Evolutionary conservation across 331 rosid genomes (phyloP).

Genomic region (Erythrophleum ivorense): DNA sequence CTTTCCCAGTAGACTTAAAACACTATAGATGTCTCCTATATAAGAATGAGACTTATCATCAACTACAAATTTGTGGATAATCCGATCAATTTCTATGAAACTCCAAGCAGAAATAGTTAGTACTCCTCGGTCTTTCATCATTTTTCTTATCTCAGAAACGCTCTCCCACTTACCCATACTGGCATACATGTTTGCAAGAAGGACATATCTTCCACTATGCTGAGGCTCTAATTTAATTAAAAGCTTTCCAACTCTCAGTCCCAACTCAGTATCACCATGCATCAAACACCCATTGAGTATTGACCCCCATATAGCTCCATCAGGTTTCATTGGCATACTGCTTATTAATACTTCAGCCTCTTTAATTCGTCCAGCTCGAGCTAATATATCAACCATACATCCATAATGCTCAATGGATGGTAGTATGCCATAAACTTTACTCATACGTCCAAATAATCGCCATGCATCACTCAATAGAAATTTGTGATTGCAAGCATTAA

Average conservation of each 20-base stretch:
- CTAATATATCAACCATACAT: conserved; percentile 64
- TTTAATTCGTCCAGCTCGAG: conserved; percentile 49
- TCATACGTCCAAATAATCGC: conserved; percentile 48
- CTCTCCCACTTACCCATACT: conserved; percentile 55
- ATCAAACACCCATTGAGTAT: conserved; percentile 58
- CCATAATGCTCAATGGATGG: conserved; percentile 67
- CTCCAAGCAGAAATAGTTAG: conserved; percentile 51
- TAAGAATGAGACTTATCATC: conserved; percentile 44
- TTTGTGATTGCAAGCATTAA: conserved; percentile 63
- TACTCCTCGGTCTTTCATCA: conserved; percentile 54
- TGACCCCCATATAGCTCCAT: conserved; percentile 40
- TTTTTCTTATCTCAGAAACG: conserved; percentile 51
- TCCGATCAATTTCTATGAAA: conserved; percentile 56
- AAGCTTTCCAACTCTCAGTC: conserved; percentile 52
- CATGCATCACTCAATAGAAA: conserved; percentile 41
- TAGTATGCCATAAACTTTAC: conserved; percentile 50
- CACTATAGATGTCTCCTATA: conserved; percentile 35
- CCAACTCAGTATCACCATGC: conserved; percentile 62
- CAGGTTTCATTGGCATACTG: conserved; percentile 46
- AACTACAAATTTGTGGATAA: conserved; percentile 49
- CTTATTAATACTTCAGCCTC: conserved; percentile 49
- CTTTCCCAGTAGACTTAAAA: conserved; percentile 43
- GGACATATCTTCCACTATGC: conserved; percentile 62
- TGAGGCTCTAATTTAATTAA: conserved; percentile 58
- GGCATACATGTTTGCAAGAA: conserved; percentile 55